Base-by-base conservation (phyloP, 1,284 basidiomycete species). In the Cutaneotrichosporon mucoides region DNA sequence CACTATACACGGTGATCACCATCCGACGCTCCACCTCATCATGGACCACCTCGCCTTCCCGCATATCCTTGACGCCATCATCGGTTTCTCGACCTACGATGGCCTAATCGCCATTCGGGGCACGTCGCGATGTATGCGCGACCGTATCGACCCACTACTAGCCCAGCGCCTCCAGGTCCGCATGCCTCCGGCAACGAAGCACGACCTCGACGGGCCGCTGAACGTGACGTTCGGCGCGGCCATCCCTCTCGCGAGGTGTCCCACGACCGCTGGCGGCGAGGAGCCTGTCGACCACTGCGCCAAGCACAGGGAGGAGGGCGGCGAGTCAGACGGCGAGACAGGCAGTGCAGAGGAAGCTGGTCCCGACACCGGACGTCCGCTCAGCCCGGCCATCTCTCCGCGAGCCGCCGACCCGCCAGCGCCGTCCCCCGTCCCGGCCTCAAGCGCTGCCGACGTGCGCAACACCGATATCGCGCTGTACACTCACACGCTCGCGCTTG, bases 51-150 rank as follows among this genome's bases (percentile, higher is more conserved):
- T 37, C n/a, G 24, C 33, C 41, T 43, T n/a, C 37, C 51, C 51
- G 5, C 51, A 53, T 13, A 44, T 53, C 41, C 12, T 53, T 16
- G 51, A 53, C 42, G 51, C 41, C n/a, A 53, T 53, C 41, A 13
- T 53, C n/a, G 40, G 41, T 2, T 5, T 4, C n/a, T 24, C 42
- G 11, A 38, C 24, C 4, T 38, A 38, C 5, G 51, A 53, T 5
- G 41, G 38, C 11, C n/a, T 44, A 7, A 34, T 43, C 4, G 10
- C 51, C 6, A 40, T 53, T 13, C 51, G 51, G 4, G 41, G 24
- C 24, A 13, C 51, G 3, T 53, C 51, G 33, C 42, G 51, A 4
- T 33, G 41, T 4, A 40, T 42, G 41, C 45, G 37, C 10, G 51
- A 24, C 5, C 51, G 34, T 6, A 6, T 53, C n/a, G 51, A 53